Evolutionary conservation across 208 protist species (phyloP).

Genomic region (Crithidia thermophila): DNA sequence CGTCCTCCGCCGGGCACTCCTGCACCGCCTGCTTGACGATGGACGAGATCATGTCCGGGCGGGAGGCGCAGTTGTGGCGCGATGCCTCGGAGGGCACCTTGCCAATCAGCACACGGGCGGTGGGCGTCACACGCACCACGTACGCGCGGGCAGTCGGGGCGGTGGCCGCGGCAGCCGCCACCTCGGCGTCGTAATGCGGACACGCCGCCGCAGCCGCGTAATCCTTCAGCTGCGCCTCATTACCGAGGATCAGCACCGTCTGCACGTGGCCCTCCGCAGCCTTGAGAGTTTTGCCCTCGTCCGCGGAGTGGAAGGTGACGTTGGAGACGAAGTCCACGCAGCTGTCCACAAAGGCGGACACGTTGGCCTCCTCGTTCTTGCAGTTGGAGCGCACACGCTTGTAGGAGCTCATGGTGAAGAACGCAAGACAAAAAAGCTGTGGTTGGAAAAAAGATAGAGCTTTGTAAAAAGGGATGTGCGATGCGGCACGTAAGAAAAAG

Average conservation of each 20-base stretch:
- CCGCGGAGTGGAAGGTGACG: conserved; percentile 55
- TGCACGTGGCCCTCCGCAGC: conserved; percentile 7
- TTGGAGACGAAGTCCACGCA: conserved; percentile 61
- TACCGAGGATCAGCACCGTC: conserved; percentile 61
- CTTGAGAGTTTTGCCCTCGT: conserved; percentile 9
- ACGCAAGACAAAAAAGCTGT: conserved; percentile 75
- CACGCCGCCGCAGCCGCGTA: conserved; percentile 36
- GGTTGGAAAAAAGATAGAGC: too few relatives aligned
- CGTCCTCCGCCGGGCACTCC: conserved; percentile 25
- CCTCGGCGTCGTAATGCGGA: conserved; percentile 57
- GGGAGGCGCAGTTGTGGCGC: conserved; percentile 72
- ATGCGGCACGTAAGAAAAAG: too few relatives aligned
- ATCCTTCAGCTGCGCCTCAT: conserved; percentile 42
- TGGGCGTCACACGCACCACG: conserved; percentile 48
- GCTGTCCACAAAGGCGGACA: conserved; percentile 60
- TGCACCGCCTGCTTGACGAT: conserved; percentile 37
- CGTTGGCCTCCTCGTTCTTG: conserved; percentile 56
- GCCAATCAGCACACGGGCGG: too few relatives aligned
- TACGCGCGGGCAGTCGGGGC: conserved; percentile 35
- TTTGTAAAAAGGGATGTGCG: too few relatives aligned
- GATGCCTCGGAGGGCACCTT: conserved; percentile 54
- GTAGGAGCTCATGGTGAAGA: conserved; percentile 45
- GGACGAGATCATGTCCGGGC: conserved; percentile 53
- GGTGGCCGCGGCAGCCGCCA: conserved; percentile 52
- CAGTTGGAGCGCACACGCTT: conserved; percentile 57